Conservation (phyloP, 192 early-diverging fungal species). For the Backusella circina region DNA sequence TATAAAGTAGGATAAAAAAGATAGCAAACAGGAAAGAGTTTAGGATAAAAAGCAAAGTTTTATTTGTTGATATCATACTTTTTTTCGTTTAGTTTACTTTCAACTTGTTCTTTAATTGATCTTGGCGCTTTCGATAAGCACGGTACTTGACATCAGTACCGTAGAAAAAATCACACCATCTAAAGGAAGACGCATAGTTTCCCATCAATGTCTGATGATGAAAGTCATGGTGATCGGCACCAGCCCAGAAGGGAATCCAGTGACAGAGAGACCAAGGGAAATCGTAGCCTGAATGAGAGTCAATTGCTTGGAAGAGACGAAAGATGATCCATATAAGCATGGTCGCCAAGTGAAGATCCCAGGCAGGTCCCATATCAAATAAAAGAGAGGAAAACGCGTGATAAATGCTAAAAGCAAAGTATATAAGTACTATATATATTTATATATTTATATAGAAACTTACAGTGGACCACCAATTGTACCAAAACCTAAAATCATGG, state of each 20-base stretch:
- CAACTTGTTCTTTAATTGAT: background rate
- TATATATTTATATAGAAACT: no score
- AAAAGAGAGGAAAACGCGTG: background rate
- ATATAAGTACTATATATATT: no score
- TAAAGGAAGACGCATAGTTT: conserved; percentile 84
- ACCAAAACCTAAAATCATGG: conserved; percentile 81
- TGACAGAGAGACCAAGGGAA: conserved; percentile 92
- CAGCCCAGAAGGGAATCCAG: conserved; percentile 86
- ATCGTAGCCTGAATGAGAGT: conserved; percentile 92
- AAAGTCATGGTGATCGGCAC: conserved; percentile 91
- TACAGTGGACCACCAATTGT: conserved; percentile 74
- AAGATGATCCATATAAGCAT: conserved; percentile 83
- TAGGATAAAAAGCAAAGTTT: no score
- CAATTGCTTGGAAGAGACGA: conserved; percentile 80
- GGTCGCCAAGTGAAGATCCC: conserved; percentile 81
- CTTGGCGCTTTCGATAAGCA: conserved; percentile 49
- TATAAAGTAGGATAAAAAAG: no score
- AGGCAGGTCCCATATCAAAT: conserved; percentile 18
- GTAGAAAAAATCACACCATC: conserved; percentile 85
- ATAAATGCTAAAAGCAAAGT: conserved; percentile 26
- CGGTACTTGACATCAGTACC: conserved; percentile 83
- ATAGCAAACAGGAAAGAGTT: no score
- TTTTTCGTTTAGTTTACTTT: background rate
- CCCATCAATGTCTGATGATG: conserved; percentile 72
- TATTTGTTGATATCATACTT: no score